phyloP scores from a whole-genome alignment of 2,329 filamentous ascomycete genomes.

The Fusarium denticulatum region DNA sequence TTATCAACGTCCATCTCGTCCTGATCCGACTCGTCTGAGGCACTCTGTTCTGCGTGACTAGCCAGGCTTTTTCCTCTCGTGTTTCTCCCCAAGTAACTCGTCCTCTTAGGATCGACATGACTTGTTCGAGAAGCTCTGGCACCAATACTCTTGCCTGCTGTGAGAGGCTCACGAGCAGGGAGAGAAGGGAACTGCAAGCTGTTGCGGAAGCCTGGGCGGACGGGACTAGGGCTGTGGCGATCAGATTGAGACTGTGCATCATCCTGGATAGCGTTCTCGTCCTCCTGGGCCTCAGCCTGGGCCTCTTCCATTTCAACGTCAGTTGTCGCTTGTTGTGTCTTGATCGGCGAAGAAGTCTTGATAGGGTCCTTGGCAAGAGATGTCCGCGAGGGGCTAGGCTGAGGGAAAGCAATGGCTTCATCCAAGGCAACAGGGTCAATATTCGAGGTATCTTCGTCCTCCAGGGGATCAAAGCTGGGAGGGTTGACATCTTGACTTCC shows the following conservation, averaged over 20 bases:
- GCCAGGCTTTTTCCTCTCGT: conserved; percentile 80
- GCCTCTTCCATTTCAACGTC: conserved; percentile 13
- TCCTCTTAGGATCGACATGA: conserved; percentile 77
- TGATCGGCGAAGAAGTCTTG: conserved; percentile 49
- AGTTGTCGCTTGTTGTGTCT: neutral
- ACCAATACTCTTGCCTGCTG: conserved; percentile 84
- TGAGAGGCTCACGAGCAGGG: conserved; percentile 87
- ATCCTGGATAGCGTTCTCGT: conserved; percentile 45
- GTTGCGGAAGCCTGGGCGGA: conserved; percentile 83
- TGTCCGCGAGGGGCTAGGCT: conserved; percentile 38
- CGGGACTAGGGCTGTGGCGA: conserved; percentile 71
- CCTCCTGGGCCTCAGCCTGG: conserved; percentile 20
- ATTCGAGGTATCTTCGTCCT: conserved; percentile 31
- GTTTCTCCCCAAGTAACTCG: conserved; percentile 77
- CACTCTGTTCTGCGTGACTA: conserved; percentile 55
- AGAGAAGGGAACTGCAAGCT: conserved; percentile 94
- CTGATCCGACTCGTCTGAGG: conserved; percentile 57
- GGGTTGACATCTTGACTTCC: conserved; percentile 64
- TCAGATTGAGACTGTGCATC: conserved; percentile 72
- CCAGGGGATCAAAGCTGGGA: conserved; percentile 37
- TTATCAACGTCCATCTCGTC: conserved; percentile 65
- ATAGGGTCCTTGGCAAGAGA: neutral
- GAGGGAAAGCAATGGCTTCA: conserved; percentile 27
- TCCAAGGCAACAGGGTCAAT: conserved; percentile 32
- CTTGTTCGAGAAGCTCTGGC: conserved; percentile 78